A percentile compares a stretch with the other conserved stretches of the same genome.
phyloP scores from a whole-genome alignment of 441 rosid genomes.

The Eutrema salsugineum region DNA sequence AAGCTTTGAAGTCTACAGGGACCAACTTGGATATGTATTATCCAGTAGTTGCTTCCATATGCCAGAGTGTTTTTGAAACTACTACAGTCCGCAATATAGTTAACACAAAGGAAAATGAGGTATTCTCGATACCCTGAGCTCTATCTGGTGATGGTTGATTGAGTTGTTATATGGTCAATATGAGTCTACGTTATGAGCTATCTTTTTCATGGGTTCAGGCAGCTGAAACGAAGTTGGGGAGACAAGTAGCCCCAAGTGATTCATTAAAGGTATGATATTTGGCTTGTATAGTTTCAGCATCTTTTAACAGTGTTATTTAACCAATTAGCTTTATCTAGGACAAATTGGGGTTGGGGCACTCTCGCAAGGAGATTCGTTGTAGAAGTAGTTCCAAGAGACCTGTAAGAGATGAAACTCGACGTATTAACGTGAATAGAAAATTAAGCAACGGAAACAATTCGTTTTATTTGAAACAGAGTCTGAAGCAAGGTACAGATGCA shows the following conservation, averaged over 20 bases:
- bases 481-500: constrained; percentile 27
- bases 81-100: constrained; percentile 24
- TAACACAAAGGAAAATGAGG: constrained; percentile 44
- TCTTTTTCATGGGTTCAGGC: constrained; percentile 13
- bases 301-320: constrained; percentile 1
- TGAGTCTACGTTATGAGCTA: neutral
- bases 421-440: neutral
- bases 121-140: constrained; percentile 25
- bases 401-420: constrained; percentile 19
- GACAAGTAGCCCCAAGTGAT: neutral
- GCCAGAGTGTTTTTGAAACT: constrained; percentile 31
- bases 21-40: constrained; percentile 55
- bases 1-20: constrained; percentile 45
- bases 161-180: neutral
- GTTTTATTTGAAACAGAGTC: constrained; percentile 25
- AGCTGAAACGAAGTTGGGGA: neutral
- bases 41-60: constrained; percentile 50
- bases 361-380: constrained; percentile 19
- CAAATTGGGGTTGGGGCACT: constrained; percentile 10
- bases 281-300: constrained; percentile 8
- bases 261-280: neutral
- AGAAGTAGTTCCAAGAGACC: constrained; percentile 30
- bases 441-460: constrained; percentile 7
- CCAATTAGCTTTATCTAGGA: constrained; percentile 16
- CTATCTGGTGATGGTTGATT: neutral